Evolutionary conservation across 140 eudicot genomes (phyloP), one percentile per base, ranked within the genome.

Genomic region (Flaveria floridana): DNA sequence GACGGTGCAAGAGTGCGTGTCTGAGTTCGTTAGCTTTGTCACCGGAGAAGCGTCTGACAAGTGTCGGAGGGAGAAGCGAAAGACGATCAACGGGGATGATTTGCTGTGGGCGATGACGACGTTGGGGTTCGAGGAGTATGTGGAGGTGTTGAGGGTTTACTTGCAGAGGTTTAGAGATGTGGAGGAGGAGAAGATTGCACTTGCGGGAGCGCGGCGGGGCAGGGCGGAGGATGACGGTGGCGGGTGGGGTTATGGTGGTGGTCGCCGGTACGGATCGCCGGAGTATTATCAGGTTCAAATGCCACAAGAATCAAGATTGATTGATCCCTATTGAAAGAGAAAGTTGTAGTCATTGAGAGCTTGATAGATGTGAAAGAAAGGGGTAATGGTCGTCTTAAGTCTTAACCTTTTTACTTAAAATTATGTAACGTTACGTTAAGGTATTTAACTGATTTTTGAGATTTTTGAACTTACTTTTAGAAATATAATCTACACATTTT

Each of bases 61-160:
- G 91, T 86, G 91, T 55, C 88, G 78, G 77, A 71, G 91, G 18
- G 91, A 86, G 83, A 86, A 86, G 74, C 58, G 91, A 50, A 86
- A 84, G 83, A 86, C 88, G 68, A 84, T 84, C 34, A 84, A 80
- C 81, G 87, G 87, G 11, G 85, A 80, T 23, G 87, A 80, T 70
- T 66, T 86, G 70, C 78, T 86, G 25, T 86, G 90, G 90, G 90
- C 88, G 34, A 84, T 86, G 91, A 86, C 88, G 19, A 86, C 86
- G 55, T 57, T 86, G 37, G 91, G 91, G 18, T 86, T 86, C 23
- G 91, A 86, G 46, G 89, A 85, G 1, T 85, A 85, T 63, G 81
- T 82, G 1, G 87, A 85, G 79, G 85, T 85, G 3, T 23, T 85
- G 68, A 82, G 80, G 76, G 68, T 80, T 13, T 85, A 85, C 25